phyloP scores from a whole-genome alignment of 73 alveolate species.

The Symbiodinium natans region DNA sequence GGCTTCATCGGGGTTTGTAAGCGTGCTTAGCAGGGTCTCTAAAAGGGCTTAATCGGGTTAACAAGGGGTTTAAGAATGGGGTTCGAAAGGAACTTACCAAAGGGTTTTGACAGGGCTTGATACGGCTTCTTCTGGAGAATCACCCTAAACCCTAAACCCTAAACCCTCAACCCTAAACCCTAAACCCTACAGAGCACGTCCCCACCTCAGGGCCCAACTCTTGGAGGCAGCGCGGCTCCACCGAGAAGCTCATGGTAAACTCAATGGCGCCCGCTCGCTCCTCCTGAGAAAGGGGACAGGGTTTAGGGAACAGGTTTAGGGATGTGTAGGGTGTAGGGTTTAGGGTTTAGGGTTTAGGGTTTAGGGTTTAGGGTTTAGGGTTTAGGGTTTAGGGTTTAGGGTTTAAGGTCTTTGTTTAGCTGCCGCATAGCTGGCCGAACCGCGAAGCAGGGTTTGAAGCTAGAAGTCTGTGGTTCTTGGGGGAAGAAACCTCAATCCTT shows the following conservation, averaged over 20 bases:
- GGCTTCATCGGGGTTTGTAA: too few species aligned
- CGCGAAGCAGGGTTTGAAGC: too few species aligned
- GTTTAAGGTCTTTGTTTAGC: too few species aligned
- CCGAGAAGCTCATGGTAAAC: conserved; percentile 11
- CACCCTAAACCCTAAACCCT: not conserved
- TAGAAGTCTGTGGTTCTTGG: too few species aligned
- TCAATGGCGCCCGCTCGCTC: not conserved
- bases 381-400: too few species aligned
- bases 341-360: not conserved
- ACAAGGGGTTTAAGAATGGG: not conserved
- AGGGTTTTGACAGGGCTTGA: too few species aligned
- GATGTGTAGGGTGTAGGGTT: not conserved
- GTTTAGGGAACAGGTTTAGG: not conserved
- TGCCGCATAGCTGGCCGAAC: too few species aligned
- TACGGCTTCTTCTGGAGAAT: too few species aligned
- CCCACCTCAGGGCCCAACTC: conserved; percentile 30
- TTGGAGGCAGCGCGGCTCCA: conserved; percentile 33
- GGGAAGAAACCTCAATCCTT: too few species aligned
- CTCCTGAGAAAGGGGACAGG: not conserved
- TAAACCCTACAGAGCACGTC: not conserved
- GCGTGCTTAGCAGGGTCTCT: too few species aligned
- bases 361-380: not conserved
- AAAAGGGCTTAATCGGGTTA: too few species aligned
- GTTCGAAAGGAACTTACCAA: too few species aligned
- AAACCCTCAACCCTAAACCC: not conserved